Conservation (phyloP, 805 yeast genomes). For the Lipomyces sp. region DNA sequence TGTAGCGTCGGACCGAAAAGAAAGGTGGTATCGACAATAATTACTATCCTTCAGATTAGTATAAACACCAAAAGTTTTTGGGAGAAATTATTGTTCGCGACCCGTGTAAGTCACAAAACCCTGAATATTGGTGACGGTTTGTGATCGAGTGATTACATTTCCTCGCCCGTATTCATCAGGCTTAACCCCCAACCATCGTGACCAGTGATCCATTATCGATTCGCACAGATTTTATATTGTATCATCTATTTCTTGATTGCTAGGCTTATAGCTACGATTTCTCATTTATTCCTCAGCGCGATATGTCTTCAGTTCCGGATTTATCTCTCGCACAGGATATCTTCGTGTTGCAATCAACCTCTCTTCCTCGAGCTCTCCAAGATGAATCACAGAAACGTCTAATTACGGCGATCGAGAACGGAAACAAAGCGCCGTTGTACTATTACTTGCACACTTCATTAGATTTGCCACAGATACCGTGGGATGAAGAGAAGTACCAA, state of each 20-base stretch:
- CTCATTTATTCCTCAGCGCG: background rate
- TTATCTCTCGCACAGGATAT: constrained; percentile 80
- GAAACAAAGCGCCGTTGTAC: constrained; percentile 83
- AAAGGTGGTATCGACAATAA: too few species aligned
- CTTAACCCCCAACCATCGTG: too few species aligned
- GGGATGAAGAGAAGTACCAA: constrained; percentile 65
- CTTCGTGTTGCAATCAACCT: constrained; percentile 59
- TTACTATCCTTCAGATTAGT: too few species aligned
- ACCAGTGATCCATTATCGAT: background rate
- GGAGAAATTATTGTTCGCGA: background rate
- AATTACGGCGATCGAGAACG: constrained; percentile 57
- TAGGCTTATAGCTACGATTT: background rate
- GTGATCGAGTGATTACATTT: too few species aligned
- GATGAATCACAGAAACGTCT: constrained; percentile 55
- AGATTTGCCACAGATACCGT: constrained; percentile 51
- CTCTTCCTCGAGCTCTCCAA: constrained; percentile 47
- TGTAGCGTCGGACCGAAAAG: background rate
- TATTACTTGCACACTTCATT: constrained; percentile 62
- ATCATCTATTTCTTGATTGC: background rate
- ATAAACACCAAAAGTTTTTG: background rate
- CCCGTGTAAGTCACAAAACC: background rate
- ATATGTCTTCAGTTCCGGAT: constrained; percentile 64
- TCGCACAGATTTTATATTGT: background rate
- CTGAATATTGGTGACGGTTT: background rate
- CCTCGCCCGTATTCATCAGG: too few species aligned